A percentile compares a stretch with the other conserved stretches of the same genome.
phyloP scores from a whole-genome alignment of 2,329 filamentous ascomycete species.

The Achaetomium macrosporum region DNA sequence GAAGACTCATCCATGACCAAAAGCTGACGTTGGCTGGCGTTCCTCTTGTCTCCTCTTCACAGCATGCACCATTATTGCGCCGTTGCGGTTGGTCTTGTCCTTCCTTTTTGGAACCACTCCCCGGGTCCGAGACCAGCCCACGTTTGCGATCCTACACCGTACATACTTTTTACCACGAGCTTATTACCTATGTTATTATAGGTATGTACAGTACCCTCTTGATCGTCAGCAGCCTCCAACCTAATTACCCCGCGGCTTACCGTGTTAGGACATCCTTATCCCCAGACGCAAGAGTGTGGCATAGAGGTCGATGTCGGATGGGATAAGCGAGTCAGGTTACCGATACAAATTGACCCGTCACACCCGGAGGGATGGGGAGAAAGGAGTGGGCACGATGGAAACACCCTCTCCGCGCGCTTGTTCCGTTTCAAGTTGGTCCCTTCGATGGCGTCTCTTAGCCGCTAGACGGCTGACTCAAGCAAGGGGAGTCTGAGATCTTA shows the following conservation, averaged over 20 bases:
- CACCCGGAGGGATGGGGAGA: neutral
- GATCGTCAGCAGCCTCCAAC: neutral
- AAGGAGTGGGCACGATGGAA: neutral
- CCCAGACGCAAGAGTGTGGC: slow-evolving; percentile 13
- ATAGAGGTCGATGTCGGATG: neutral
- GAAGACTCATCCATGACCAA: slow-evolving; percentile 20
- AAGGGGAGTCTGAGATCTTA: slow-evolving; percentile 11
- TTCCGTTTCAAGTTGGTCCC: slow-evolving; percentile 25
- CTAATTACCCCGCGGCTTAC: slow-evolving; percentile 19
- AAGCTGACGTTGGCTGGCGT: slow-evolving; percentile 18
- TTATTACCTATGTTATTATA: too few relatives aligned
- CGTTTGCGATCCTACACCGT: neutral
- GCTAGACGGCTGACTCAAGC: slow-evolving; percentile 10
- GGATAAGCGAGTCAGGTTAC: neutral
- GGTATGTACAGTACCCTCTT: too few relatives aligned
- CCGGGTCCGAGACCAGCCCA: neutral
- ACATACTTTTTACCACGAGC: too few relatives aligned
- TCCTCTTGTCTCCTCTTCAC: slow-evolving; percentile 8
- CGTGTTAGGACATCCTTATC: slow-evolving; percentile 15
- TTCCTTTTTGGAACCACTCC: slow-evolving; percentile 11
- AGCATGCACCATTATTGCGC: slow-evolving; percentile 18
- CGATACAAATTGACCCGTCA: slow-evolving; percentile 5
- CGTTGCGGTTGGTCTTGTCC: slow-evolving; percentile 17
- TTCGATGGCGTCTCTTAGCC: slow-evolving; percentile 21
- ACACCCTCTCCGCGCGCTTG: slow-evolving; percentile 22